Conservation (phyloP, 306 rosid species). For the Fagus sylvatica region DNA sequence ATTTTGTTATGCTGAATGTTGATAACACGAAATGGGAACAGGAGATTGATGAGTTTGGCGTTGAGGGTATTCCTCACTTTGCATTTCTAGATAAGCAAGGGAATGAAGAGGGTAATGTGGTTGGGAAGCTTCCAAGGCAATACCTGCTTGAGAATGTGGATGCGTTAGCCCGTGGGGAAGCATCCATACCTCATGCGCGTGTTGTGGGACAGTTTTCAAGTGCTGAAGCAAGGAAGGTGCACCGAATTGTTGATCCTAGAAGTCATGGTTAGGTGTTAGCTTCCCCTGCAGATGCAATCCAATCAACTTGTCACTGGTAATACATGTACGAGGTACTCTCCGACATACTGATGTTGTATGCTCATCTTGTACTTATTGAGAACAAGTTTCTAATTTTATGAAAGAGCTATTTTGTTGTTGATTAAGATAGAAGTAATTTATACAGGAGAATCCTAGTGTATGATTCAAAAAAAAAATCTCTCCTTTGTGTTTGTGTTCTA, state of each 20-base stretch:
- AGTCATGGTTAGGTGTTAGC: constrained; percentile 71
- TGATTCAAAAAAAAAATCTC: no score
- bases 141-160: constrained; percentile 77
- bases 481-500: no score
- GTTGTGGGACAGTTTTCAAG: constrained; percentile 79
- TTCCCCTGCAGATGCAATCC: constrained; percentile 15
- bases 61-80: constrained; percentile 98
- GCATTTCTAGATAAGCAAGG: constrained; percentile 87
- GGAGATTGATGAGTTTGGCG: constrained; percentile 96
- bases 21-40: constrained; percentile 99
- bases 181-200: constrained; percentile 83
- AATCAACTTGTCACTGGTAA: constrained; percentile 21
- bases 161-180: constrained; percentile 77
- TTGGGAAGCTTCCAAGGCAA: constrained; percentile 85
- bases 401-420: not conserved
- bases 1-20: constrained; percentile 78
- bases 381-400: constrained; percentile 14
- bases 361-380: not conserved
- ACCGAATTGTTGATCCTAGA: constrained; percentile 85
- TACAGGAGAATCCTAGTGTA: not conserved
- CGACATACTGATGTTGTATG: constrained; percentile 15
- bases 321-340: constrained; percentile 26
- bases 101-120: constrained; percentile 92
- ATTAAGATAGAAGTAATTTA: not conserved
- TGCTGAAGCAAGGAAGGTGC: constrained; percentile 85